Percentiles rank a stretch among this genome's conserved stretches.
Conservation (phyloP, 164 flowering plant genomes). For the Berberis vulgaris region DNA sequence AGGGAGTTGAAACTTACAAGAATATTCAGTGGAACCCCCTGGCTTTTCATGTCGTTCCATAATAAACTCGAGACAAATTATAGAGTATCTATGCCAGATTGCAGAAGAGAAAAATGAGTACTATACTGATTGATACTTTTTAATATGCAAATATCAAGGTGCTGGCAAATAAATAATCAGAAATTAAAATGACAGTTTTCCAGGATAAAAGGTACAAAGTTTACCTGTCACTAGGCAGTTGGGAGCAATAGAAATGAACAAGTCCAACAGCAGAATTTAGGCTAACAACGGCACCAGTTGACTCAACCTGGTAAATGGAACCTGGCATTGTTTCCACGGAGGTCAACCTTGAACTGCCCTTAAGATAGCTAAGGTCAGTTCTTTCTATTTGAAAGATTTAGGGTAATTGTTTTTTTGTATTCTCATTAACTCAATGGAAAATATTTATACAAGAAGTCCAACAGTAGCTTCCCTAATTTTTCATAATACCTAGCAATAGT, state of each 20-base stretch:
- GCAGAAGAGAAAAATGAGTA: conserved; percentile 1
- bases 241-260: conserved; percentile 94
- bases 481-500: too few relatives aligned
- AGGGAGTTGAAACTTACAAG: conserved; percentile 98
- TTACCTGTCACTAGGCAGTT: conserved; percentile 97
- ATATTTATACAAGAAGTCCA: too few relatives aligned
- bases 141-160: not conserved
- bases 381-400: conserved; percentile 31
- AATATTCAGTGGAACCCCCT: conserved; percentile 71
- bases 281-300: conserved; percentile 97
- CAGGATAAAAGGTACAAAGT: conserved; percentile 2
- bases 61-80: conserved; percentile 90
- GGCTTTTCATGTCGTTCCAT: conserved; percentile 90
- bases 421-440: too few relatives aligned
- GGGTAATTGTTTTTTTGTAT: too few relatives aligned
- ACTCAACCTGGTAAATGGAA: conserved; percentile 84
- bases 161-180: not conserved
- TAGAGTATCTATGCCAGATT: conserved; percentile 60
- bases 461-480: too few relatives aligned
- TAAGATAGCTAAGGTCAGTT: conserved; percentile 92
- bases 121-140: not conserved
- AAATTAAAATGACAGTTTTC: too few relatives aligned
- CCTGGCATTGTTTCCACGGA: conserved; percentile 59
- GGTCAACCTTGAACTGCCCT: conserved; percentile 53
- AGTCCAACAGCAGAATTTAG: conserved; percentile 98